Conservation (phyloP, 768 basidiomycete genomes). For the Pleurotus salmoneostramineus region DNA sequence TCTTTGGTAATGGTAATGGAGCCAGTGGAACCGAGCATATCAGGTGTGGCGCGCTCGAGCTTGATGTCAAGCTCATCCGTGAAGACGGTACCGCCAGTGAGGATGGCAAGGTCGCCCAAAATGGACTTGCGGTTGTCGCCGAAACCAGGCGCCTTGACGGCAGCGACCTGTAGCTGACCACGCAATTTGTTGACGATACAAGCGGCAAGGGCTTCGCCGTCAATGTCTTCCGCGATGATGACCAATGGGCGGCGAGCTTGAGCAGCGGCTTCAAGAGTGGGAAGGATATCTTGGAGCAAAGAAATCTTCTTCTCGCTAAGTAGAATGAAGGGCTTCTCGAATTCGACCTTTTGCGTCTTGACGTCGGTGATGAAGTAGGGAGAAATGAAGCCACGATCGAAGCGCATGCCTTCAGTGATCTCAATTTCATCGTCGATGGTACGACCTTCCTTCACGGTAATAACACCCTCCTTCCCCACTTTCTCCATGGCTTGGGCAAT, state of each 20-base stretch:
- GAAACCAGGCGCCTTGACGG: constrained; percentile 97
- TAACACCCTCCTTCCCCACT: constrained; percentile 99
- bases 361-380: constrained; percentile 99
- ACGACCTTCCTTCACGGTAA: constrained; percentile 98
- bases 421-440: constrained; percentile 99
- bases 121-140: constrained; percentile 99
- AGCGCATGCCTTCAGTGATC: constrained; percentile 99
- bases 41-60: constrained; percentile 84
- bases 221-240: constrained; percentile 97
- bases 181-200: constrained; percentile 99
- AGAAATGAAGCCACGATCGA: constrained; percentile 97
- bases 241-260: constrained; percentile 85
- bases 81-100: constrained; percentile 98
- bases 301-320: constrained; percentile 99
- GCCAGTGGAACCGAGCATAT: constrained; percentile 89
- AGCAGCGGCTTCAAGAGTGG: constrained; percentile 78
- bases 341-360: constrained; percentile 93
- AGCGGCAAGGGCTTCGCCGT: constrained; percentile 96
- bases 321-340: constrained; percentile 93
- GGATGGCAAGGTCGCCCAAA: constrained; percentile 94
- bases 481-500: constrained; percentile 99
- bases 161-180: constrained; percentile 90
- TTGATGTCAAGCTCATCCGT: constrained; percentile 96
- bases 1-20: constrained; percentile 96
- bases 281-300: constrained; percentile 90